Evolutionary conservation across 176 grass and related monocot species (phyloP).

Genomic region (Oryza australiensis): DNA sequence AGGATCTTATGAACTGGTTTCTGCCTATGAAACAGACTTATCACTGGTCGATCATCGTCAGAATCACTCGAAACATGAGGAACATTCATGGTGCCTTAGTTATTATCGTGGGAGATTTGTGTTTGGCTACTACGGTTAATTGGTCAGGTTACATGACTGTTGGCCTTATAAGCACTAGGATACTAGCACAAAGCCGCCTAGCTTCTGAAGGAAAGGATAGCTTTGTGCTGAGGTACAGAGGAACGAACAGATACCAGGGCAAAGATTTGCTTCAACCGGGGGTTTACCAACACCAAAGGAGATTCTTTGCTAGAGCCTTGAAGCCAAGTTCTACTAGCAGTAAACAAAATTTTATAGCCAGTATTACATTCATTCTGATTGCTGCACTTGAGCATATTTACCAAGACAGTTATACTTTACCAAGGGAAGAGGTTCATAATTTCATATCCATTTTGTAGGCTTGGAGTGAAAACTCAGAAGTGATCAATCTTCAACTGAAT

Average conservation of each 20-base stretch:
- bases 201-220: conserved; percentile 55
- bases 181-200: neutral
- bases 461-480: neutral
- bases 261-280: conserved; percentile 42
- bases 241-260: conserved; percentile 29
- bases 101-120: neutral
- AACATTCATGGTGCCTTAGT: conserved; percentile 31
- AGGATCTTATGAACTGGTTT: conserved; percentile 49
- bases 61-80: conserved; percentile 45
- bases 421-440: neutral
- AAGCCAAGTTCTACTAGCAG: neutral
- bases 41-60: conserved; percentile 20
- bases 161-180: conserved; percentile 37
- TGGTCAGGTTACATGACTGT: neutral
- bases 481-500: neutral
- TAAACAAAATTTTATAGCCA: neutral
- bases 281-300: conserved; percentile 23
- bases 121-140: neutral
- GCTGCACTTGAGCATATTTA: neutral
- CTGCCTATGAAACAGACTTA: conserved; percentile 27
- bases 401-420: conserved; percentile 5
- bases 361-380: neutral
- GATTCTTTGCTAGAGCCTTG: conserved; percentile 28
- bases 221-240: conserved; percentile 38
- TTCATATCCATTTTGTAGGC: neutral